Base-by-base conservation (phyloP, 257 asterid species). In the Haberlea rhodopensis region DNA sequence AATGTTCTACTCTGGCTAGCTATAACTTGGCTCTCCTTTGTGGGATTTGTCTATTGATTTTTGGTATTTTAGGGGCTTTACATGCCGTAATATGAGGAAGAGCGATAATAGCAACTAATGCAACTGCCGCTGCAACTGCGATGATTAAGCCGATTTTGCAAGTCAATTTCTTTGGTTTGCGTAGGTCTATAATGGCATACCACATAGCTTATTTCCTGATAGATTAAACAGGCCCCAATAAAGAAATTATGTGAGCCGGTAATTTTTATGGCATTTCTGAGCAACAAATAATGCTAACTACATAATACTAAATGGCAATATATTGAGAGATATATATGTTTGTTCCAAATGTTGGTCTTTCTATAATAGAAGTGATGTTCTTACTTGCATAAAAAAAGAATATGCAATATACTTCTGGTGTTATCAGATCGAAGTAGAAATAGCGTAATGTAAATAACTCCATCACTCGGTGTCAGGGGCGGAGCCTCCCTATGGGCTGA, bases 161-260 rank as follows among this genome's bases (percentile, higher is more conserved):
- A 70, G 57, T 43, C 9, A 75, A 24, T 5, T 58, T 70, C 75
- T 76, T 77, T 28, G 71, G 71, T 49, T 71, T 75, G 86, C 97
- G 87, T 25, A 80, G 57, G 22, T 69, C 2, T 60, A n/a, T n/a
- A 84, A 48, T 8, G 96, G 96, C 77, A 59, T 63, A 5, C 89
- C 89, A 66, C 97, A 87, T 0, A 90, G 76, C 20, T 64, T n/a
- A 58, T 87, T 85, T 53, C 96, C 97, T 87, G 85, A 40, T 62
- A 49, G 8, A 62, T 10, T 1, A 55, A 28, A 56, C 22, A 26
- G 37, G 7, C 27, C 31, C n/a, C 28, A 10, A 53, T 53, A 25
- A 13, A 26, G 10, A 16, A 56, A 32, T 11, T 3, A 26, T 15
- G 34, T 25, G 49, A 62, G 66, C 29, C 11, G 40, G 8, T 15